Evolutionary conservation across 805 yeast species (phyloP).

Genomic region (Kurtzmaniella cleridarum): DNA sequence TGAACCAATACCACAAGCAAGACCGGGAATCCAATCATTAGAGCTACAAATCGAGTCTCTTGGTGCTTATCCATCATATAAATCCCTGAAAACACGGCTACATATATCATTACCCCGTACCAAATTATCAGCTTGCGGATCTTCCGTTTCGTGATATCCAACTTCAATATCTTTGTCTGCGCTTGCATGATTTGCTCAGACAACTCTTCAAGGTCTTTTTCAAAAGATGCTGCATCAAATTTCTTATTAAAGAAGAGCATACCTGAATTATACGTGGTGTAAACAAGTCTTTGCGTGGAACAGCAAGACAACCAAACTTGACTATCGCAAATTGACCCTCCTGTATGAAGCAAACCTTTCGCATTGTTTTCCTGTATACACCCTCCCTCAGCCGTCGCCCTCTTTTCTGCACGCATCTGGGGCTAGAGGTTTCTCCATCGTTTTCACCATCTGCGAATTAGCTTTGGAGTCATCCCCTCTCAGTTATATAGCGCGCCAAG

Average conservation of each 20-base stretch:
- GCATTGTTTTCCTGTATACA: too few relatives aligned
- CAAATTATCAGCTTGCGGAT: conserved; percentile 12
- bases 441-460: too few relatives aligned
- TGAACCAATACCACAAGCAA: conserved; percentile 13
- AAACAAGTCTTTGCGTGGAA: too few relatives aligned
- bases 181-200: conserved; percentile 22
- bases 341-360: too few relatives aligned
- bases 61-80: conserved; percentile 15
- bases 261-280: conserved; percentile 16
- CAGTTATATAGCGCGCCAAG: too few relatives aligned
- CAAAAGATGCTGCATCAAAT: conserved; percentile 28
- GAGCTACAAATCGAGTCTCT: conserved; percentile 11
- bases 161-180: conserved; percentile 19
- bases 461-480: too few relatives aligned
- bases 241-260: conserved; percentile 21
- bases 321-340: too few relatives aligned
- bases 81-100: conserved; percentile 15
- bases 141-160: conserved; percentile 11
- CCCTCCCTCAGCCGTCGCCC: too few relatives aligned
- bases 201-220: conserved; percentile 26
- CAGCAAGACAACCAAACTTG: too few relatives aligned
- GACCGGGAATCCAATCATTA: conserved; percentile 21
- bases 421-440: too few relatives aligned
- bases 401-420: too few relatives aligned
- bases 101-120: conserved; percentile 17